Base-by-base conservation (phyloP, 2,329 filamentous ascomycete genomes). In the Claviceps spartinae region DNA sequence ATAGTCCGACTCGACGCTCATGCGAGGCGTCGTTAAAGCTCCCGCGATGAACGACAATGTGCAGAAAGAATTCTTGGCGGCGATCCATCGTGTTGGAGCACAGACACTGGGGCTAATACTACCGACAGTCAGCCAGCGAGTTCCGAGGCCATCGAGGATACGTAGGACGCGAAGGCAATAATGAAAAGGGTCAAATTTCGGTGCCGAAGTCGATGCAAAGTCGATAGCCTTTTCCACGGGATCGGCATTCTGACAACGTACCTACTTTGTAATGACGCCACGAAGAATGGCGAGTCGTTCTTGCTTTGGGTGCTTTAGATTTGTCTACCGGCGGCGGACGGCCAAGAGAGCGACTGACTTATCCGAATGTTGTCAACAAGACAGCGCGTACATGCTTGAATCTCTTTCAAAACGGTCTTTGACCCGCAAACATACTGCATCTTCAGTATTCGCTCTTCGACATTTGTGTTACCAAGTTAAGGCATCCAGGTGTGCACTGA, bases 31-130 rank as follows among this genome's bases (percentile, higher is more conserved):
- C 55, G 44, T 50, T 51, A 36, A 51, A 53, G 22, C 51, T 50
- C 7, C 56, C 56, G 4, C 56, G 56, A 30, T 51, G 53, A 40
- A 57, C 53, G 40, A 56, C 42, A 22, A 57, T 57, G 47, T 56
- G 50, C 36, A 54, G 43, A 13, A 50, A 47, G 50, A 54, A 57
- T 2, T 45, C 26, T 41, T 48, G 47, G 37, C 16, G 36, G 36
- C 47, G 37, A n/a, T 48, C 47, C 47, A 48, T 48, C 11, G 22
- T 41, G 14, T 11, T 48, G 47, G 36, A 41, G 52, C 38, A 43
- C 48, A 43, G 22, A 24, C 40, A 20, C 40, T 9, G 38, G 48
- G 38, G 14, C 48, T 44, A 36, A 22, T 44, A 44, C 47, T 48
- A 24, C 37, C 9, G 14, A 41, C 26, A 48, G 37, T 48, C 37